Evolutionary conservation across 176 grass and related monocot genomes (phyloP).

Genomic region (Ensete ventricosum): DNA sequence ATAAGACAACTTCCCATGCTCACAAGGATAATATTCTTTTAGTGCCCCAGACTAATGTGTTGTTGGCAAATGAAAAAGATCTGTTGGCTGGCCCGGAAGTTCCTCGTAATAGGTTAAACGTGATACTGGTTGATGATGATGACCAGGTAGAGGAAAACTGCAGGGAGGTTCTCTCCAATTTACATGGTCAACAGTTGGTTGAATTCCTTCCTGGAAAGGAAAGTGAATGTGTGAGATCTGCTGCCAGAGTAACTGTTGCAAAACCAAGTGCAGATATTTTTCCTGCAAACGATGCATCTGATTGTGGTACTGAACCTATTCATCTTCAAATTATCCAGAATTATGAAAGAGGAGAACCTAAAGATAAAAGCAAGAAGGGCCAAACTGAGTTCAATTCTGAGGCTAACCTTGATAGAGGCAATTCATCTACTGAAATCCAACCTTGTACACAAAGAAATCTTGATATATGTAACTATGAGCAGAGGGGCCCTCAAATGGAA

Average conservation of each 20-base stretch:
- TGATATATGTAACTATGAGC: slow-evolving; percentile 14
- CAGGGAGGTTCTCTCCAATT: background rate
- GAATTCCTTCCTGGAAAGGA: background rate
- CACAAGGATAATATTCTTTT: slow-evolving; percentile 30
- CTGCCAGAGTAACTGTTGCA: background rate
- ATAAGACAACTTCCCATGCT: slow-evolving; percentile 29
- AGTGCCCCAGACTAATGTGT: slow-evolving; percentile 30
- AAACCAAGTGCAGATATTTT: background rate
- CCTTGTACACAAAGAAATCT: background rate
- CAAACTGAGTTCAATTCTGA: background rate
- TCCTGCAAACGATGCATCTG: slow-evolving; percentile 14
- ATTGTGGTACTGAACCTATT: background rate
- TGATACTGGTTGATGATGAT: background rate
- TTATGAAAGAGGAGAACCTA: background rate
- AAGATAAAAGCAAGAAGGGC: background rate
- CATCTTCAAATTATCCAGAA: background rate
- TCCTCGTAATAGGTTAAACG: background rate
- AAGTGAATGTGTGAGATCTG: background rate
- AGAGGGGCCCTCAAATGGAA: slow-evolving; percentile 66
- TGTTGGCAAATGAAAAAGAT: slow-evolving; percentile 26
- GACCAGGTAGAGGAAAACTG: background rate
- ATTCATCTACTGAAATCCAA: slow-evolving; percentile 2
- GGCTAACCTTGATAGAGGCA: slow-evolving; percentile 4
- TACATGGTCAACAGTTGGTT: background rate
- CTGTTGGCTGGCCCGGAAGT: background rate